Evolutionary conservation across 2,329 filamentous ascomycete species (phyloP).

Genomic region (Aspergillus vadensis): DNA sequence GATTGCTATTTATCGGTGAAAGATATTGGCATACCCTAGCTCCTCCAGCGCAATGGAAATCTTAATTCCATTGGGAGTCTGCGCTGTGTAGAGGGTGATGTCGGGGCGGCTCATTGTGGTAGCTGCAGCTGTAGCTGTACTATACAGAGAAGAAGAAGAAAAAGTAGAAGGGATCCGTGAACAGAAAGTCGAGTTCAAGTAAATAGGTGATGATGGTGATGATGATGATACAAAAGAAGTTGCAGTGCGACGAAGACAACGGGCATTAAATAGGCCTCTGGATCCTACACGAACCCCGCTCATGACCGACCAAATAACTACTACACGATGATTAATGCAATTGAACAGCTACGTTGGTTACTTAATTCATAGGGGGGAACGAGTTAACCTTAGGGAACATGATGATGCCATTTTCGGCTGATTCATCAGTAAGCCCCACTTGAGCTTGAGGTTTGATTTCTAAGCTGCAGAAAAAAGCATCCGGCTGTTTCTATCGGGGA

Average conservation of each 20-base stretch:
- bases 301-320: not conserved
- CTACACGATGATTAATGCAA: too few species aligned
- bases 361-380: too few species aligned
- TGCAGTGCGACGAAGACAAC: too few species aligned
- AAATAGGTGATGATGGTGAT: too few species aligned
- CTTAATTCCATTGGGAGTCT: constrained; percentile 90
- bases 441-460: constrained; percentile 11
- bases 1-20: not conserved
- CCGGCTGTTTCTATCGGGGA: not conserved
- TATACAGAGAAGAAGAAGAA: too few species aligned
- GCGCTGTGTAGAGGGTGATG: constrained; percentile 78
- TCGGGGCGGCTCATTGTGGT: constrained; percentile 50
- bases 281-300: too few species aligned
- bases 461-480: constrained; percentile 5
- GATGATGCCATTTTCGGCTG: constrained; percentile 6
- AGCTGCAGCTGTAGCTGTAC: not conserved
- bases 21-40: constrained; percentile 55
- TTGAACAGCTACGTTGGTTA: too few species aligned
- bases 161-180: too few species aligned
- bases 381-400: too few species aligned
- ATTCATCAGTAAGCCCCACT: not conserved
- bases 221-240: too few species aligned
- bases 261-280: too few species aligned
- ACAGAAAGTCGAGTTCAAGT: not conserved
- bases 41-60: constrained; percentile 85